Percentiles rank a stretch among this genome's conserved stretches.
Evolutionary conservation across 257 asterid genomes (phyloP).

Genomic region (Petrea volubilis): DNA sequence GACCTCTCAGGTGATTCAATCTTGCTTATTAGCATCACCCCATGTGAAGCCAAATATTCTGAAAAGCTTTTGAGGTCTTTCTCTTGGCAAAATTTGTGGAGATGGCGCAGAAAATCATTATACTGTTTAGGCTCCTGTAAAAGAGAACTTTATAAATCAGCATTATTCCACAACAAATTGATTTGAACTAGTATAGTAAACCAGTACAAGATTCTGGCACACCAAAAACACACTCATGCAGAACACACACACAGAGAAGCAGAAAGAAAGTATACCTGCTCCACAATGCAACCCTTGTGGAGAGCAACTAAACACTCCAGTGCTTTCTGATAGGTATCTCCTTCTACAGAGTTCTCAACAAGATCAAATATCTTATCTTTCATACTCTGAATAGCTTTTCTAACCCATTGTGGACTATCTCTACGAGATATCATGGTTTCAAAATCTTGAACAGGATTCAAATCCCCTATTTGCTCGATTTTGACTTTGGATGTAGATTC

Average conservation of each 20-base stretch:
- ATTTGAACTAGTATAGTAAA: neutral
- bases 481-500: conserved; percentile 54
- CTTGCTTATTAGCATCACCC: conserved; percentile 62
- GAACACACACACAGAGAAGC: neutral
- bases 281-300: conserved; percentile 82
- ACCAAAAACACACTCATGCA: no score
- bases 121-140: conserved; percentile 83
- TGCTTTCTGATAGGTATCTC: conserved; percentile 61
- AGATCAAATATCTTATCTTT: conserved; percentile 57
- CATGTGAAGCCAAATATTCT: conserved; percentile 48
- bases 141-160: neutral
- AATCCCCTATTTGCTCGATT: conserved; percentile 62
- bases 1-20: conserved; percentile 85
- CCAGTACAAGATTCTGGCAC: neutral
- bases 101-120: conserved; percentile 63
- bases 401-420: conserved; percentile 83
- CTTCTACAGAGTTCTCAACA: conserved; percentile 64
- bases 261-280: conserved; percentile 57
- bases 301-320: conserved; percentile 74
- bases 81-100: conserved; percentile 55
- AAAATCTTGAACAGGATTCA: conserved; percentile 80
- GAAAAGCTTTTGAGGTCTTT: conserved; percentile 50
- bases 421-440: conserved; percentile 85
- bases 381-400: conserved; percentile 74
- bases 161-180: neutral